These are phyloP conservation scores for Tetracentron sinense DNA, from an alignment of 164 flowering plant genomes.

Conservation along the genomic window DNA sequence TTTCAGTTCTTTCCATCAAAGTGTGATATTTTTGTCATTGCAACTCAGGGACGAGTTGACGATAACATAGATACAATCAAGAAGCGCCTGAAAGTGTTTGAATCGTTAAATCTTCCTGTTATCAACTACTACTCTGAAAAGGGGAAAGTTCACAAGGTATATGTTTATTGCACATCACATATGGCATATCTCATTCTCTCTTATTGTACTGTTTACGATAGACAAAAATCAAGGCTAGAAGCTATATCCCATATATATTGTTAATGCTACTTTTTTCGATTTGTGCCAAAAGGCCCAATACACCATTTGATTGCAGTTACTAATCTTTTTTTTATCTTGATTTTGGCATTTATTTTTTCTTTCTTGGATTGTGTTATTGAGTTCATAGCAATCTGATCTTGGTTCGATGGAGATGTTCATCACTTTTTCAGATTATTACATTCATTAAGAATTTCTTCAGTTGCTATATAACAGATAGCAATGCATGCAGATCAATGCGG, in stretches of 20 bases:
- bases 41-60: constrained; percentile 81
- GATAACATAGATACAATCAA: constrained; percentile 80
- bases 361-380: neutral
- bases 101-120: constrained; percentile 66
- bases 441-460: neutral
- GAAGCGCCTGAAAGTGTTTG: constrained; percentile 76
- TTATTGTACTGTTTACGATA: too few relatives aligned
- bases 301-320: neutral
- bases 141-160: constrained; percentile 80
- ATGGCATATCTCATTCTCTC: neutral
- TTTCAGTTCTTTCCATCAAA: neutral
- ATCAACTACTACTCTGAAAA: constrained; percentile 56
- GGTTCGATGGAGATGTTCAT: neutral
- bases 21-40: constrained; percentile 2
- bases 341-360: neutral
- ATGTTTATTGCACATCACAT: neutral
- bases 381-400: neutral
- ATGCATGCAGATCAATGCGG: constrained; percentile 64
- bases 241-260: neutral
- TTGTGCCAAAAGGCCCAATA: too few relatives aligned
- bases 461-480: constrained; percentile 2
- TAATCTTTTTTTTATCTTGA: neutral
- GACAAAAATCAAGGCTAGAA: neutral
- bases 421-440: neutral
- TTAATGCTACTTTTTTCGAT: neutral